Evolutionary conservation across 371 early-diverging fungal species (phyloP).

Genomic region (Lichtheimia corymbifera): DNA sequence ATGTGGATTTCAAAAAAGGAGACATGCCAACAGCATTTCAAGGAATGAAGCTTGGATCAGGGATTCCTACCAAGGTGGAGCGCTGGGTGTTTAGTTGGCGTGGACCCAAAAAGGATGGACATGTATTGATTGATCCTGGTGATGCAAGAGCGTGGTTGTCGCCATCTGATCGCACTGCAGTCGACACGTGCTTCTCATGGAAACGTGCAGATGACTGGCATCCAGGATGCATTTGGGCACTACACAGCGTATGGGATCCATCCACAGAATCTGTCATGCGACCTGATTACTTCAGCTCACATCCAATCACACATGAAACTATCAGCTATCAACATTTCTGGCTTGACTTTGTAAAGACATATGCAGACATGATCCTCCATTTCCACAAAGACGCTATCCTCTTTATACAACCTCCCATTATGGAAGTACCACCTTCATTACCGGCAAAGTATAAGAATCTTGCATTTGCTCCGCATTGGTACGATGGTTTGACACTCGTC

Average conservation of each 20-base stretch:
- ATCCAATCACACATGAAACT: constrained; percentile 46
- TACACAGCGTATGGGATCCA: constrained; percentile 69
- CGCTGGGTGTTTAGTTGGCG: constrained; percentile 60
- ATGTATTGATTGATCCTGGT: constrained; percentile 48
- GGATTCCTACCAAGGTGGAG: constrained; percentile 54
- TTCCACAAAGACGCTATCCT: constrained; percentile 55
- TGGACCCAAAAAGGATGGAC: constrained; percentile 54
- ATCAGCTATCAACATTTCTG: constrained; percentile 55
- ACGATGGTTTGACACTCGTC: constrained; percentile 71
- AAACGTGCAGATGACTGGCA: constrained; percentile 39
- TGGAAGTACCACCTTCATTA: constrained; percentile 57
- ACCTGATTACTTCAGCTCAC: constrained; percentile 58
- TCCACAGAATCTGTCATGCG: constrained; percentile 26
- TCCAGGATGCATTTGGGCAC: constrained; percentile 68
- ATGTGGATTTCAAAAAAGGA: constrained; percentile 59
- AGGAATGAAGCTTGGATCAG: constrained; percentile 65
- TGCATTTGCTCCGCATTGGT: constrained; percentile 77
- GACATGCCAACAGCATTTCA: constrained; percentile 65
- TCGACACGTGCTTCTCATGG: constrained; percentile 51
- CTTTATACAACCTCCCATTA: constrained; percentile 71
- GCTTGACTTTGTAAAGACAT: constrained; percentile 55
- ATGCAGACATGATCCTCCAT: constrained; percentile 42
- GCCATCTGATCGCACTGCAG: constrained; percentile 28
- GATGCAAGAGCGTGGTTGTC: constrained; percentile 58
- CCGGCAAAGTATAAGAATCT: constrained; percentile 46